Evolutionary conservation across 768 basidiomycete species (phyloP), one percentile per base, ranked within the genome.

Genomic region (Kwoniella mangroviensis): DNA sequence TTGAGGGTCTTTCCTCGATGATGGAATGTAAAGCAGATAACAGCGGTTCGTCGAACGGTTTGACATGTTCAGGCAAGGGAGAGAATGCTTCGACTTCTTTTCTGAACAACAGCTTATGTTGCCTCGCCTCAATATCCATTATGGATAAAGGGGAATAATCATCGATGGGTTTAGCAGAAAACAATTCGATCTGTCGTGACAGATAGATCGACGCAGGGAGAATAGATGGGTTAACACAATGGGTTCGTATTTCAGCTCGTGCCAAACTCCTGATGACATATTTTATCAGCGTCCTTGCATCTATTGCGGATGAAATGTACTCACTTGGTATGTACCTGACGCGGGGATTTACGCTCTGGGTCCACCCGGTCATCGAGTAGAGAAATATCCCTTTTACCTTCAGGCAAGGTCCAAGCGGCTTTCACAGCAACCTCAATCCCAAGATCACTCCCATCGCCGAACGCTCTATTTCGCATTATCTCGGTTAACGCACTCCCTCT

Each of bases 131-230:
- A 87, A 88, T 3, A 86, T 86, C 42, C 89, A 88, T 45, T 90
- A 79, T 74, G 9, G 77, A 87, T n/a, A 91, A 87, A 0, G 91
- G 90, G 66, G 92, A 89, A 67, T 70, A 78, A n/a, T 79, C 78
- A 77, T 93, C 92, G 74, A 93, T 90, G 71, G 90, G 88, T 13
- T 88, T 88, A 0, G 93, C 86, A 1, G 88, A 86, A 74, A 88
- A 87, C 85, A 96, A 96, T 12, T 89, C 86, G 79, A 96, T 92
- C 70, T 95, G 92, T 73, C 93, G 91, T 0, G 89, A 88, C 19
- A 92, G 88, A 82, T 96, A 96, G 40, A 97, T 86, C 0, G 91
- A 86, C 0, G 89, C 87, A 2, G 93, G 91, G 0, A 92, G 86
- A 43, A 92, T 85, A 1, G 82, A 85, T 0, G 86, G 84, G 34